These are phyloP conservation scores for Conidiobolus incongruus DNA, from an alignment of 371 early-diverging fungal species.

Conservation along the genomic window DNA sequence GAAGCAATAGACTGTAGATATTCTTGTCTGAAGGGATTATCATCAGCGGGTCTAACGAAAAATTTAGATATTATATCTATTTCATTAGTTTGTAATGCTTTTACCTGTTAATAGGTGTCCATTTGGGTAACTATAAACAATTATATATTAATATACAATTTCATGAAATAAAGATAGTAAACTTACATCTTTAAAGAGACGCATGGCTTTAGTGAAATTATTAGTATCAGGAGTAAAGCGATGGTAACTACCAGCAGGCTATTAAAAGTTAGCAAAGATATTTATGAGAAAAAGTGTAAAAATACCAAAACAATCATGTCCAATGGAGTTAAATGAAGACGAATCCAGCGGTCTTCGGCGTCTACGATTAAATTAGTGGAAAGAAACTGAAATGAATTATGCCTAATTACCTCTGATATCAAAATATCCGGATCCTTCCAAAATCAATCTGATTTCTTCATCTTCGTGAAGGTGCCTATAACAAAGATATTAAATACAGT, in stretches of 20 bases:
- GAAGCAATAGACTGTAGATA: conserved; percentile 11
- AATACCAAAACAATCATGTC: conserved; percentile 75
- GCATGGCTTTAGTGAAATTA: conserved; percentile 75
- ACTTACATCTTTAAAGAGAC: conserved; percentile 64
- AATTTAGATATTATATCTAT: neutral
- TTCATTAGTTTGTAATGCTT: neutral
- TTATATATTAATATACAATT: neutral
- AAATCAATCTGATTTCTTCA: conserved; percentile 84
- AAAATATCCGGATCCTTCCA: conserved; percentile 81
- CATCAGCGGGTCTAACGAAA: conserved; percentile 15
- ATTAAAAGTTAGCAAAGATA: neutral
- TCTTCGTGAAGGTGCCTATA: conserved; percentile 80
- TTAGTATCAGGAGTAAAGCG: conserved; percentile 72
- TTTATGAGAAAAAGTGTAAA: too few species aligned
- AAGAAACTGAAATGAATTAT: neutral
- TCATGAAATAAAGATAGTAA: neutral
- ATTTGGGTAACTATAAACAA: conserved; percentile 38
- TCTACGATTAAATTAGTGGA: conserved; percentile 12
- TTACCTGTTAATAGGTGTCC: conserved; percentile 83
- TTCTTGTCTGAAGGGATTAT: conserved; percentile 12
- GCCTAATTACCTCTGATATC: conserved; percentile 35
- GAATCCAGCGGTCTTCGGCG: conserved; percentile 64
- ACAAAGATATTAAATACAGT: neutral
- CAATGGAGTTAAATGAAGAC: conserved; percentile 44
- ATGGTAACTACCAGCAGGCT: conserved; percentile 92